These are phyloP conservation scores for Pelargonium myrrhifolium DNA, from an alignment of 441 rosid genomes.

Conservation along the genomic window DNA sequence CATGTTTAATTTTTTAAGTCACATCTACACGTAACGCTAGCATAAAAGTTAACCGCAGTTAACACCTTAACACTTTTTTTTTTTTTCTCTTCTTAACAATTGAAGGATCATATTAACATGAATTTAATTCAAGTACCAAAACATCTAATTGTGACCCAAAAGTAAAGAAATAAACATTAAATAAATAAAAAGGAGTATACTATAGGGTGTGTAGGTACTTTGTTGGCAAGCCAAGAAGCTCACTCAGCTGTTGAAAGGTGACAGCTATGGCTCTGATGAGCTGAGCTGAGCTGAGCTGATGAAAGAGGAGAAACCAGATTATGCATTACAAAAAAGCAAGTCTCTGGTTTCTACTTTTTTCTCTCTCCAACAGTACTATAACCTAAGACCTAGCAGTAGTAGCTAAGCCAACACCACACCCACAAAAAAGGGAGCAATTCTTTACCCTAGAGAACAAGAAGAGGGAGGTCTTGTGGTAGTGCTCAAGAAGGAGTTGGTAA, in stretches of 20 bases:
- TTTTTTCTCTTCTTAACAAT: too few species aligned
- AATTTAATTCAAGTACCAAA: too few species aligned
- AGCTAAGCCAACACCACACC: slow-evolving; percentile 1
- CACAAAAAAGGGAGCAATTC: not conserved
- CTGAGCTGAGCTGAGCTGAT: not conserved
- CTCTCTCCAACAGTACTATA: not conserved
- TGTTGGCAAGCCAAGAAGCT: not conserved
- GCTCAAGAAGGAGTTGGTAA: not conserved
- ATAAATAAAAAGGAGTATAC: not conserved
- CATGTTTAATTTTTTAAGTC: too few species aligned
- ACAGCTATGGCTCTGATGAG: not conserved
- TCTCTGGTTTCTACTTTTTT: not conserved
- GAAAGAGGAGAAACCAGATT: not conserved
- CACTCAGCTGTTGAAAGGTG: too few species aligned
- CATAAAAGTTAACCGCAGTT: too few species aligned
- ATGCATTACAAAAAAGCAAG: slow-evolving; percentile 5
- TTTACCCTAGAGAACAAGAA: not conserved
- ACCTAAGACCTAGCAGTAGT: slow-evolving; percentile 6
- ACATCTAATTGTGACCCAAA: too few species aligned
- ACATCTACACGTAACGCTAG: too few species aligned
- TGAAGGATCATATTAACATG: too few species aligned
- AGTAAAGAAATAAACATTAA: not conserved
- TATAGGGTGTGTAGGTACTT: too few species aligned
- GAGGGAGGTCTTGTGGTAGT: not conserved
- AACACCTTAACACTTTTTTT: too few species aligned